Evolutionary conservation across 129 eudicot species (phyloP).

Genomic region (Solidago caesia): DNA sequence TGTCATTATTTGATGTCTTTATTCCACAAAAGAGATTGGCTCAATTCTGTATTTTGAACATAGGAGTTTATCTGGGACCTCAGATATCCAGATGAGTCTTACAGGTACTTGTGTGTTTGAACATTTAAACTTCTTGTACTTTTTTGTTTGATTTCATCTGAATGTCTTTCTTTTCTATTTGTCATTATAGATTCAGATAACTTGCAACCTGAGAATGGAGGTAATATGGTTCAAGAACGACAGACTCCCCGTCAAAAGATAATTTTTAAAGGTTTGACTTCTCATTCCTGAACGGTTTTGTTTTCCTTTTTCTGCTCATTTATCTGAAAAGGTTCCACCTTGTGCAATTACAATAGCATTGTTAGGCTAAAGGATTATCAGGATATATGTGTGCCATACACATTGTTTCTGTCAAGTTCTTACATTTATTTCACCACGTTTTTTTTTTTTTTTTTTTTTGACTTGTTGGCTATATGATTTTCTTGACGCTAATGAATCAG

Average conservation of each 20-base stretch:
- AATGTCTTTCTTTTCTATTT: background rate
- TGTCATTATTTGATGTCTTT: background rate
- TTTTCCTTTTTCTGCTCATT: background rate
- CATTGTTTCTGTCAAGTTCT: background rate
- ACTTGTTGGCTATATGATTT: no score
- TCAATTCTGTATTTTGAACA: constrained; percentile 30
- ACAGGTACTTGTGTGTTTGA: constrained; percentile 41
- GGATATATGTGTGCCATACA: background rate
- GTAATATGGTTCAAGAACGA: constrained; percentile 37
- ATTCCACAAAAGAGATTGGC: constrained; percentile 13
- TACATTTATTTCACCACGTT: background rate
- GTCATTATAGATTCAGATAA: constrained; percentile 52
- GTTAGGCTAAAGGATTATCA: background rate
- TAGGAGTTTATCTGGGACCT: constrained; percentile 55
- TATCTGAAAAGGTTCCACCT: background rate
- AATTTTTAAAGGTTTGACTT: constrained; percentile 64
- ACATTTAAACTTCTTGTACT: background rate
- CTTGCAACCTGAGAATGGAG: constrained; percentile 39
- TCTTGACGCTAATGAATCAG: no score
- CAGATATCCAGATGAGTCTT: constrained; percentile 53
- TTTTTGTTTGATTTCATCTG: background rate
- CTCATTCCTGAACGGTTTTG: background rate
- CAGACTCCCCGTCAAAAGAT: constrained; percentile 51
- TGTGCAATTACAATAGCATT: background rate
- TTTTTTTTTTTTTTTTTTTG: no score